Conservation (phyloP, 176 grass and related monocot species). For the Raddia distichophylla region DNA sequence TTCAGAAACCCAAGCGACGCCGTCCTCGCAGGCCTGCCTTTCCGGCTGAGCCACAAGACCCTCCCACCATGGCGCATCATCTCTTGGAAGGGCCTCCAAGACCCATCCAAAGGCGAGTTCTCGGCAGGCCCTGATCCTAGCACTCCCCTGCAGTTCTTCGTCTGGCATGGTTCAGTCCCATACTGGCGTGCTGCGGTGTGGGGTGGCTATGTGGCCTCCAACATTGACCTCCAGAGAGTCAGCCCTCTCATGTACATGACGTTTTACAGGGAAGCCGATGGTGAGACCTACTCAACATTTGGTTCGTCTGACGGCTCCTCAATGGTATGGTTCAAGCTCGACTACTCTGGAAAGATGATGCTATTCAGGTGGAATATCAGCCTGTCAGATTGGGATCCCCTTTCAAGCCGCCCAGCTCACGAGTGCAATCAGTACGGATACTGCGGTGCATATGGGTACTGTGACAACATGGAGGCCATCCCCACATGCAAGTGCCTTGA, state of each 20-base stretch:
- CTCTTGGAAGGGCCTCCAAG: constrained; percentile 16
- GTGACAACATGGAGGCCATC: not conserved
- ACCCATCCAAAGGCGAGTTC: constrained; percentile 45
- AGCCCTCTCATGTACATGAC: not conserved
- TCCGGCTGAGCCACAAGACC: not conserved
- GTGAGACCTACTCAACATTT: constrained; percentile 22
- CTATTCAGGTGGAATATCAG: not conserved
- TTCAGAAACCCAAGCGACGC: constrained; percentile 46
- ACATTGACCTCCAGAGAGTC: not conserved
- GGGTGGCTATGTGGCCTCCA: not conserved
- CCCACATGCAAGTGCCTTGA: constrained; percentile 33
- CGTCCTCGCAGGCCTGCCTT: constrained; percentile 35
- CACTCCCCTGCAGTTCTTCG: not conserved
- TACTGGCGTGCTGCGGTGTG: not conserved
- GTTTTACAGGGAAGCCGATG: not conserved
- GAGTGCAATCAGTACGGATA: not conserved
- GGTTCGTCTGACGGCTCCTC: constrained; percentile 22
- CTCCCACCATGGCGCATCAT: not conserved
- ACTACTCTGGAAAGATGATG: not conserved
- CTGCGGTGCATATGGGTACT: constrained; percentile 3
- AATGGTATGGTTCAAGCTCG: not conserved
- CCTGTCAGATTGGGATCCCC: not conserved
- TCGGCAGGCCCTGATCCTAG: not conserved
- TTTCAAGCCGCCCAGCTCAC: fast-evolving
- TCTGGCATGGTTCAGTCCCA: constrained; percentile 24